Base-by-base conservation (phyloP, 2,329 filamentous ascomycete genomes). In the Aplosporella prunicola region DNA sequence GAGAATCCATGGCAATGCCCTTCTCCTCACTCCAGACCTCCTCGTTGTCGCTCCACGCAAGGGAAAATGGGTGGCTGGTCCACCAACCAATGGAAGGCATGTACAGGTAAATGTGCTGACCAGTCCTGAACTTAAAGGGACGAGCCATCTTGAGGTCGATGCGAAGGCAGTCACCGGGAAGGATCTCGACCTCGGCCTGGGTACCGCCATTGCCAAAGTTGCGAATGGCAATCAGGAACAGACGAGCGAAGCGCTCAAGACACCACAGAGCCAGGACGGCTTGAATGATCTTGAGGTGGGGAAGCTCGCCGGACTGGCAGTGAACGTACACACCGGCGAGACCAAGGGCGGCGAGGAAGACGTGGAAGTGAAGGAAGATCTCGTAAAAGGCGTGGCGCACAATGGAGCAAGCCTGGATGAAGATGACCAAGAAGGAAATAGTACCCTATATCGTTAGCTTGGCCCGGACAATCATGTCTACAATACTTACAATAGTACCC, bases 331-430 rank as follows among this genome's bases (percentile, higher is more conserved):
- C 59, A 9, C 73, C 79, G 26, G 72, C 68, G 39, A 84, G 60
- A 6, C 74, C 64, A 11, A 75, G 53, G 13, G 73, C 67, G 22
- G 77, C 81, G 16, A 76, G 68, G 4, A 67, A 50, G 41, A 86
- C 82, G 60, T 89, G 82, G 22, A 82, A 53, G 40, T 82, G 64
- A 57, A 87, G 76, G 69, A 88, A 88, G 2, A 70, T 74, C 59
- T 88, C 82, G 57, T 88, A 88, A 53, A 81, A 86, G 11, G 82
- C 82, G 53, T 88, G 82, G 40, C 83, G 73, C 18, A 86, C 61
- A 35, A 80, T 69, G 31, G 80, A 84, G 29, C 74, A 71, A 1
- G 82, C 81, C 49, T 85, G 81, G 39, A 87, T 61, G 26, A 74
- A 58, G 35, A 88, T 71, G 44, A 69, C 69, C 10, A 78, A 58